Conservation (phyloP, 331 rosid genomes). For the Rosa hybrid region DNA sequence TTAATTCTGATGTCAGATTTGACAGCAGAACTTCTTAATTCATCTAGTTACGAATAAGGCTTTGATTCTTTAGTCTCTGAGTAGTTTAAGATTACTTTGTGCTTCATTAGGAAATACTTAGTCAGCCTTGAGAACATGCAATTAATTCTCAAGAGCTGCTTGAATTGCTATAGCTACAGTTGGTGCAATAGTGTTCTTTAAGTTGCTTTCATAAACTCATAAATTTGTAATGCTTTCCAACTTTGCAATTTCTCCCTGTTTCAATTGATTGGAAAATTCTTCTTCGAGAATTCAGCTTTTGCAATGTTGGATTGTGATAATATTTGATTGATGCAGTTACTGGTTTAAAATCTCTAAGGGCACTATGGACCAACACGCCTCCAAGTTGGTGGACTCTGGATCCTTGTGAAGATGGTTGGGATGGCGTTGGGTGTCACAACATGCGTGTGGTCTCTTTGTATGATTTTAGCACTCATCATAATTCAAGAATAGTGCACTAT, state of each 20-base stretch:
- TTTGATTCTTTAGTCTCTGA: not conserved
- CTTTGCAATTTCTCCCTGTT: not conserved
- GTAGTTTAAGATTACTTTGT: not conserved
- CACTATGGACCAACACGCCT: slow-evolving; percentile 39
- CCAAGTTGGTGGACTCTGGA: slow-evolving; percentile 47
- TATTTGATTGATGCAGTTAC: slow-evolving; percentile 29
- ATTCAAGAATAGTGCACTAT: not conserved
- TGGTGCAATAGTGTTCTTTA: not conserved
- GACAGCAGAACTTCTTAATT: not conserved
- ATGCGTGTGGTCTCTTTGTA: slow-evolving; percentile 53
- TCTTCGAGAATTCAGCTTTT: not conserved
- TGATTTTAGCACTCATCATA: slow-evolving; percentile 5
- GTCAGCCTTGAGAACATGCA: not conserved
- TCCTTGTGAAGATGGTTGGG: slow-evolving; percentile 65
- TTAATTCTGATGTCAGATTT: not conserved
- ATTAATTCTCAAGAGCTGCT: not conserved
- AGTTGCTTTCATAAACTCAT: not conserved
- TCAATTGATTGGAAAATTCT: not conserved
- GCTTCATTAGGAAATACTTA: not conserved
- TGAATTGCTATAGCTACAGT: not conserved
- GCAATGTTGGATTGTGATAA: not conserved
- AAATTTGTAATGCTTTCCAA: not conserved
- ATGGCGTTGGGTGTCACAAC: slow-evolving; percentile 48
- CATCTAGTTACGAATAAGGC: not conserved
- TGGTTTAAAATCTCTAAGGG: slow-evolving; percentile 35